Base-by-base conservation (phyloP, 805 yeast species). In the Yamadazyma sp. region DNA sequence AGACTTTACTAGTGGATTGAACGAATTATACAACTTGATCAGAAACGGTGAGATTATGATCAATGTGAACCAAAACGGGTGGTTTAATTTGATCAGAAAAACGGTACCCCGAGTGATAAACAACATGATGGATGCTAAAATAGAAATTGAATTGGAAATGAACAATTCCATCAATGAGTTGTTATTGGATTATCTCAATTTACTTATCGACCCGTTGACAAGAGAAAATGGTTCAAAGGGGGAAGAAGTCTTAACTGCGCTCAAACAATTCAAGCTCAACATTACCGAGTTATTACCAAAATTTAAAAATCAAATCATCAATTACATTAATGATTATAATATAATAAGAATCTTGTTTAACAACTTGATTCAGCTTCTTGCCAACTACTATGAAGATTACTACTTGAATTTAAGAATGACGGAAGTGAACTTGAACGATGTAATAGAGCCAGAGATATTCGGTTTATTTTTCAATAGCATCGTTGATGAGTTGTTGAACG, bases 21-120 rank as follows among this genome's bases (percentile, higher is more conserved):
- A 51, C 38, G 75, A 69, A 38, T 52, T 75, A 20, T 69, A 74
- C 49, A 41, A 57, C 39, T 50, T 67, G 44, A 50, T 70, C 38
- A 47, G 60, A 22, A 52, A 52, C 12, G 70, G 71, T 5, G 71
- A 74, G 19, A 65, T 82, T n/a, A 62, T 78, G 34, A 57, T 64
- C 13, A 64, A 64, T 22, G 56, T 52, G 21, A 50, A 52, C 40
- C 37, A 45, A 28, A 53, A 54, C 27, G 62, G 64, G 2, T 53
- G 78, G 18, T 51, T 76, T 37, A 70, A 70, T 32, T 53, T 82
- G 23, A 84, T 82, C 2, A 68, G 75, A 45, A 86, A 80, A 17
- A 71, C 86, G 1, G 84, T 83, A 2, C 96, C 96, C 0, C 80
- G 75, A 45, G 87, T 88, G 10, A 83, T 85, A 10, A 82, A 79